Base-by-base conservation (phyloP, 2,329 filamentous ascomycete species). In the Laburnicola sp. region DNA sequence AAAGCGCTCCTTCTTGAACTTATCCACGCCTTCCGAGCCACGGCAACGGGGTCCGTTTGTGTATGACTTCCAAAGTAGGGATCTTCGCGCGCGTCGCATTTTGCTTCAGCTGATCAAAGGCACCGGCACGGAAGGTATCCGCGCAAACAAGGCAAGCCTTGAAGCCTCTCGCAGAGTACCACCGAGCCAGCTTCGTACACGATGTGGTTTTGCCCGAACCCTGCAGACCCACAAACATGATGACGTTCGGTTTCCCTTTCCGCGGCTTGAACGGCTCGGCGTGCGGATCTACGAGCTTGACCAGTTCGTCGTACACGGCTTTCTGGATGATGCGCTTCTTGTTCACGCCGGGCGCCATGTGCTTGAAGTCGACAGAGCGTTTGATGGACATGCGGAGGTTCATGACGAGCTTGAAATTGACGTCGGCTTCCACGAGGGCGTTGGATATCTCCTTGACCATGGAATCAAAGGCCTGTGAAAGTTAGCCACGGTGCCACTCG, bases 31-130 rank as follows among this genome's bases (percentile, higher is more conserved):
- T 62, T 97, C 92, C 86, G 84, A 0, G 94, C 93, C 16, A 99
- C 94, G 4, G 91, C 86, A 0, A 93, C 91, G 0, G 94, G 94
- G 69, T 99, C 94, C 6, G 92, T 97, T 77, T 99, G 91, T 2
- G 93, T 99, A 58, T 99, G 80, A 50, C 90, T 96, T 65, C 94
- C 94, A 72, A 95, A 99, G 81, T 99, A 99, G 7, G 94, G 45
- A 99, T 97, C 78, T 97, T 97, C 44, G 94, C 94, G 75, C 97
- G 99, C 30, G 91, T 97, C 1, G 94, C 94, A 72, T 99, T 99
- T 77, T 99, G 94, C 78, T 97, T 97, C 73, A 99, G 75, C 78
- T 99, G 94, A 71, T 99, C 94, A 64, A 99, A 99, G 36, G 94
- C 94, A 80, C 94, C 94, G 30, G 94, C 94, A 77, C 94, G 89